These are phyloP conservation scores for Phytophthora idaei DNA, from an alignment of 352 stramenopile species.

Conservation along the genomic window DNA sequence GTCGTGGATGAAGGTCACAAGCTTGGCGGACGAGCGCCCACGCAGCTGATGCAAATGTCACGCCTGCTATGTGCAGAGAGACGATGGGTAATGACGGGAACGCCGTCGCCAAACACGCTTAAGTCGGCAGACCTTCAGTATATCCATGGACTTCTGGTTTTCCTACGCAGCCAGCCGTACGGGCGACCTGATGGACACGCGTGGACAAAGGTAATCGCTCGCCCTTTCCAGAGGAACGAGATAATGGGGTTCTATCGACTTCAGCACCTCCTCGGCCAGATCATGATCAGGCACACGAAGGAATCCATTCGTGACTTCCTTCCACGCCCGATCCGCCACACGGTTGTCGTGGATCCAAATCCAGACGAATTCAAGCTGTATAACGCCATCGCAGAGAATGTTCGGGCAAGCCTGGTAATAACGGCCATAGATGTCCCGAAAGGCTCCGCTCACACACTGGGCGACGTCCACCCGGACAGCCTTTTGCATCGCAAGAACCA, in stretches of 20 bases:
- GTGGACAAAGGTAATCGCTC: constrained; percentile 70
- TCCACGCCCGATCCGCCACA: constrained; percentile 46
- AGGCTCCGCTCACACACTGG: constrained; percentile 7
- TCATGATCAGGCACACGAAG: constrained; percentile 96
- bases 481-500: constrained; percentile 68
- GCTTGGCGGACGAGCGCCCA: constrained; percentile 64
- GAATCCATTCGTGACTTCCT: constrained; percentile 72
- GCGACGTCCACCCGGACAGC: constrained; percentile 51
- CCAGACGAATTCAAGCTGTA: constrained; percentile 65
- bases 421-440: constrained; percentile 65
- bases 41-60: constrained; percentile 82
- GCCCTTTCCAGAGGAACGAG: constrained; percentile 66
- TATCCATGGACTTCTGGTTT: constrained; percentile 89
- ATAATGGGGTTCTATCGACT: constrained; percentile 65
- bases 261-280: constrained; percentile 74
- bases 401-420: constrained; percentile 59
- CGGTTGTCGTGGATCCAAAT: constrained; percentile 56
- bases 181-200: constrained; percentile 65
- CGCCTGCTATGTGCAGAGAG: constrained; percentile 81
- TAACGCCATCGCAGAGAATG: constrained; percentile 55
- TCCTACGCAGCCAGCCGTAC: constrained; percentile 88
- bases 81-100: constrained; percentile 96
- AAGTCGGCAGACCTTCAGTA: constrained; percentile 85
- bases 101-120: constrained; percentile 90
- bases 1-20: constrained; percentile 96